Conservation (phyloP, 2,329 filamentous ascomycete genomes). For the Ambrosiella xylebori region DNA sequence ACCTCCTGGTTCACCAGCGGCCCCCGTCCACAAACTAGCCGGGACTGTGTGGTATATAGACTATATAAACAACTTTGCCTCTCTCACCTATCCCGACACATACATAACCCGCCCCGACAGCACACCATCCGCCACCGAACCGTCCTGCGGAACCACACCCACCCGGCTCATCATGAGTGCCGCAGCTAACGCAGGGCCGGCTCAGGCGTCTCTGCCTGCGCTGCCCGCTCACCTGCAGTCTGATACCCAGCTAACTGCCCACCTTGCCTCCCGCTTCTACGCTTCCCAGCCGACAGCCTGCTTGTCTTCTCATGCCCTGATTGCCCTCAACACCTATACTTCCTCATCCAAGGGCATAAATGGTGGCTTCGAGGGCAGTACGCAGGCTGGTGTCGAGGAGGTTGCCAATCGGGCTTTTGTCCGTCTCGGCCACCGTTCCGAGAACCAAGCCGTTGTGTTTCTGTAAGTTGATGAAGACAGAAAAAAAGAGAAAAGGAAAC, state of each 20-base stretch:
- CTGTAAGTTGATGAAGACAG: slow-evolving; percentile 43
- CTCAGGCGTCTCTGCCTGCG: slow-evolving; percentile 64
- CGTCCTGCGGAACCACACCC: slow-evolving; percentile 12
- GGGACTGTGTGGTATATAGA: too few relatives aligned
- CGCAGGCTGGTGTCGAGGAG: slow-evolving; percentile 82
- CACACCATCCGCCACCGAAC: neutral
- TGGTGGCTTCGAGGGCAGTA: slow-evolving; percentile 81
- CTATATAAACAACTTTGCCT: too few relatives aligned
- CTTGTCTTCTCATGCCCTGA: slow-evolving; percentile 78
- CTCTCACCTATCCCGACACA: too few relatives aligned
- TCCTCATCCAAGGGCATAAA: slow-evolving; percentile 75
- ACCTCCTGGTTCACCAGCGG: too few relatives aligned
- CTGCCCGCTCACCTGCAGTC: slow-evolving; percentile 70
- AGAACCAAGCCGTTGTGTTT: slow-evolving; percentile 87
- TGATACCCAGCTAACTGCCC: slow-evolving; percentile 62
- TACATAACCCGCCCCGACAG: slow-evolving; percentile 1
- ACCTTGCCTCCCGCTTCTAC: slow-evolving; percentile 80
- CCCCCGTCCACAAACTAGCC: too few relatives aligned
- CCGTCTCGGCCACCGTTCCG: slow-evolving; percentile 68
- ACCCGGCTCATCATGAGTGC: slow-evolving; percentile 36
- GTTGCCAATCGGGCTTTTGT: slow-evolving; percentile 74
- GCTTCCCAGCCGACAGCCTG: slow-evolving; percentile 73
- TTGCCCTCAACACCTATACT: slow-evolving; percentile 88
- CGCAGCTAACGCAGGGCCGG: slow-evolving; percentile 25
- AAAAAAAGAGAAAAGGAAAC: too few relatives aligned